Base-by-base conservation (phyloP, 164 flowering plant species). In the Tetracentron sinense region DNA sequence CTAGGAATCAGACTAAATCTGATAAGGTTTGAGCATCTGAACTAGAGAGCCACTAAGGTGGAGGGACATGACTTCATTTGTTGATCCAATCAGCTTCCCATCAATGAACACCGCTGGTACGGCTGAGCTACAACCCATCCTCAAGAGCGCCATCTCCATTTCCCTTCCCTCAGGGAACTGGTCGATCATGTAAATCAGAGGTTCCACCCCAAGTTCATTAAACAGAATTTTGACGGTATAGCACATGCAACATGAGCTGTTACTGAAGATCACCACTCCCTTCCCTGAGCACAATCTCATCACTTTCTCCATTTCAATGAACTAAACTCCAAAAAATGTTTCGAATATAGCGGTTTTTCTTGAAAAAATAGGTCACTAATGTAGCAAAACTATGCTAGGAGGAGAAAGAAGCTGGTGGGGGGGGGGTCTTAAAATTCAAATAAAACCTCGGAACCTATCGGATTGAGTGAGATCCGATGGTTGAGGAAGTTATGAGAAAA, bases 241-340 rank as follows among this genome's bases (percentile, higher is more conserved):
- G 69, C 83, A 82, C 74, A 91, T 68, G 79, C 93, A 87, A 51
- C 96, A 88, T 5, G 90, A 72, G 78, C 86, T 88, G 77, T 80
- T 86, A 81, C 88, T 88, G 79, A 91, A 91, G 16, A 91, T 83
- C 72, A 88, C 83, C 26, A 91, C 83, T 2, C 87, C 89, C 49
- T 79, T 83, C 70, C 81, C 85, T 19, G 84, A 71, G 0, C 80
- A 72, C 76, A 88, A 30, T 60, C 71, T 69, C 60, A n/a, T 64
- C 61, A 85, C 79, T 71, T 81, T 85, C 28, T 85, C 90, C 90
- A 85, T 85, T 35, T 25, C 33, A 25, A 25, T 19, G 17, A 31
- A 16, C 5, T 58, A 3, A 8, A n/a, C 44, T 38, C 44, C 44
- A n/a, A n/a, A n/a, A n/a, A n/a, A n/a, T n/a, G n/a, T n/a, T n/a